Conservation (phyloP, 768 basidiomycete species). For the Plicaturopsis crispa region DNA sequence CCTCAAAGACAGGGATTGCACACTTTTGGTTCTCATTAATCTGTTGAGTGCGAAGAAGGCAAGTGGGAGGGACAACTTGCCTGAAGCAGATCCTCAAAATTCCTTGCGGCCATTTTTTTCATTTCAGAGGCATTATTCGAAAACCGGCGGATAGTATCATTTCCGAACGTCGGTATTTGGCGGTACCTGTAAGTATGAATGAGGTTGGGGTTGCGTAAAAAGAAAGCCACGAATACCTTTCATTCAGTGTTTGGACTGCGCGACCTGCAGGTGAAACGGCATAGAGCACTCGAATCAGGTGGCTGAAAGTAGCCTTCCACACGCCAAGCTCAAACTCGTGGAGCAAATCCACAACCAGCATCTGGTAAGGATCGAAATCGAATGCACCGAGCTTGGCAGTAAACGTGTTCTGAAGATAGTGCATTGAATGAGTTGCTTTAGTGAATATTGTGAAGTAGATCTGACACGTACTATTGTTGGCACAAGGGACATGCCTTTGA, state of each 20-base stretch:
- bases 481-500: background rate
- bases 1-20: slow-evolving; percentile 24
- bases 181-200: slow-evolving; percentile 9
- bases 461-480: background rate
- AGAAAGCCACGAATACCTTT: slow-evolving; percentile 10
- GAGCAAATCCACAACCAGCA: slow-evolving; percentile 10
- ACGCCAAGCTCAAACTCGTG: slow-evolving; percentile 13
- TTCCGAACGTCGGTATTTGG: slow-evolving; percentile 7
- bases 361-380: background rate
- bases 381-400: background rate
- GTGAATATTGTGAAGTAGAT: no score
- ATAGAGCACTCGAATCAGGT: slow-evolving; percentile 7
- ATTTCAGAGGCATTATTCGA: slow-evolving; percentile 9
- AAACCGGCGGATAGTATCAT: slow-evolving; percentile 9
- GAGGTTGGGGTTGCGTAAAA: background rate
- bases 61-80: background rate
- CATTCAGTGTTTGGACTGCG: slow-evolving; percentile 14
- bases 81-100: slow-evolving; percentile 18
- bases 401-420: background rate
- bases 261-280: slow-evolving; percentile 5
- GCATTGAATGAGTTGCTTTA: background rate
- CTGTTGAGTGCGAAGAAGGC: background rate
- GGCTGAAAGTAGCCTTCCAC: slow-evolving; percentile 11
- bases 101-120: slow-evolving; percentile 17
- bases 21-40: slow-evolving; percentile 22